phyloP scores from a whole-genome alignment of 345 rosid species.

The Boechera retrofracta region DNA sequence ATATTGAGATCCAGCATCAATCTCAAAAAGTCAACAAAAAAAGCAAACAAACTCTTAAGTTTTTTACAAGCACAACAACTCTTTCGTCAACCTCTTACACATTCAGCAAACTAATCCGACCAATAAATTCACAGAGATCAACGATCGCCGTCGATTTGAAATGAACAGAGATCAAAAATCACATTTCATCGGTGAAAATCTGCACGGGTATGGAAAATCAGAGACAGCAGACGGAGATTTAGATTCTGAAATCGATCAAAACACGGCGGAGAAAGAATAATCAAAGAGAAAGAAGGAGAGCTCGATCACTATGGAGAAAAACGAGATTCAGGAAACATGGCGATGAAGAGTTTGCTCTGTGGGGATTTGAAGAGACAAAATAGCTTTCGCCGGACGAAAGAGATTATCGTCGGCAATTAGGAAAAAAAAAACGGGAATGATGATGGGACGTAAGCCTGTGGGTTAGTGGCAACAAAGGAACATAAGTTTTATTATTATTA shows the following conservation, averaged over 20 bases:
- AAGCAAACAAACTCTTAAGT: constrained; percentile 17
- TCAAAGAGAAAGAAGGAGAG: not conserved
- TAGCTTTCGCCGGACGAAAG: constrained; percentile 38
- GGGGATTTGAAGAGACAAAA: constrained; percentile 16
- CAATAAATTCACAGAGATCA: constrained; percentile 18
- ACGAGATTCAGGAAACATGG: constrained; percentile 23
- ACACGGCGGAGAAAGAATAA: not conserved
- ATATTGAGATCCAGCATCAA: constrained; percentile 92
- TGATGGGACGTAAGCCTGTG: constrained; percentile 50
- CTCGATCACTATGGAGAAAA: constrained; percentile 19
- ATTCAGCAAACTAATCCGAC: constrained; percentile 39
- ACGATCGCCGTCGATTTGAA: constrained; percentile 36
- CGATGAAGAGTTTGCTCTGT: constrained; percentile 20
- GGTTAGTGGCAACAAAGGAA: constrained; percentile 46
- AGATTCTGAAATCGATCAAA: constrained; percentile 21
- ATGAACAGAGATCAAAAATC: constrained; percentile 18
- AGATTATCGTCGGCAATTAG: constrained; percentile 35
- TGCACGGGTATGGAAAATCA: not conserved
- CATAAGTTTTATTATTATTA: constrained; percentile 35
- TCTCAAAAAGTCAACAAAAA: constrained; percentile 37
- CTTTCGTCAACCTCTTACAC: constrained; percentile 19
- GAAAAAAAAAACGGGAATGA: constrained; percentile 11
- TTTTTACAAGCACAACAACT: constrained; percentile 8
- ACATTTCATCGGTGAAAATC: constrained; percentile 18
- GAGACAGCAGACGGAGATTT: not conserved